These are phyloP conservation scores for Glutinoglossum americanum DNA, from an alignment of 495 filamentous ascomycete species.

Conservation along the genomic window DNA sequence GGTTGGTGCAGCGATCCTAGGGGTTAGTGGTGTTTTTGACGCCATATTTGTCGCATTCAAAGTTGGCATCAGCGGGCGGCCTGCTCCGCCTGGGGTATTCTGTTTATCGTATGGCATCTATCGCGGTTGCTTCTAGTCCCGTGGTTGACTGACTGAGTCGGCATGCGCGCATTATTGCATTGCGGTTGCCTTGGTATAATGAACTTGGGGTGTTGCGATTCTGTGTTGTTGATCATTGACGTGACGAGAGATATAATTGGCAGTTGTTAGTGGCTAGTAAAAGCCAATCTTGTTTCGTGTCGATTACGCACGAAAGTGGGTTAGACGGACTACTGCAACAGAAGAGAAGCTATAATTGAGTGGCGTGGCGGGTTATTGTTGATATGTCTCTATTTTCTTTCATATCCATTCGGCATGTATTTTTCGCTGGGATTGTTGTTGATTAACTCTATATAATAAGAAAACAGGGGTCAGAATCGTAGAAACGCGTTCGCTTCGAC, in stretches of 20 bases:
- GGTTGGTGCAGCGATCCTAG: conserved; percentile 24
- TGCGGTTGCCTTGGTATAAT: conserved; percentile 3
- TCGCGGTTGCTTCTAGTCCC: conserved; percentile 5
- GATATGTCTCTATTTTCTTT: not conserved
- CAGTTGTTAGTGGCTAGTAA: not conserved
- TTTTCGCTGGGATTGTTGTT: not conserved
- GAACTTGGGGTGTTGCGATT: not conserved
- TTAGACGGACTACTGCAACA: not conserved
- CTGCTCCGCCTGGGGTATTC: conserved; percentile 22
- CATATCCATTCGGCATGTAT: not conserved
- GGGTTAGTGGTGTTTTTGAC: conserved; percentile 24
- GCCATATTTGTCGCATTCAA: conserved; percentile 26
- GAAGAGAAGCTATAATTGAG: not conserved
- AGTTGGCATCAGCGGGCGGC: conserved; percentile 23
- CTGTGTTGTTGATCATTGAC: not conserved
- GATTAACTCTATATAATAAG: too few relatives aligned
- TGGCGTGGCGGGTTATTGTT: not conserved
- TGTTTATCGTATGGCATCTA: conserved; percentile 33
- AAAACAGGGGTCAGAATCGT: too few relatives aligned
- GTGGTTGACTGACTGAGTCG: conserved; percentile 7
- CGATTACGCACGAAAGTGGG: not conserved
- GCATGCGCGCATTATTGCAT: conserved; percentile 16
- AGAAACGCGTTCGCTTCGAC: not conserved
- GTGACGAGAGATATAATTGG: not conserved
- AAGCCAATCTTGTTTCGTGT: not conserved